Conservation (phyloP, 2,329 filamentous ascomycete genomes). For the Coniosporium tulheliwenetii region DNA sequence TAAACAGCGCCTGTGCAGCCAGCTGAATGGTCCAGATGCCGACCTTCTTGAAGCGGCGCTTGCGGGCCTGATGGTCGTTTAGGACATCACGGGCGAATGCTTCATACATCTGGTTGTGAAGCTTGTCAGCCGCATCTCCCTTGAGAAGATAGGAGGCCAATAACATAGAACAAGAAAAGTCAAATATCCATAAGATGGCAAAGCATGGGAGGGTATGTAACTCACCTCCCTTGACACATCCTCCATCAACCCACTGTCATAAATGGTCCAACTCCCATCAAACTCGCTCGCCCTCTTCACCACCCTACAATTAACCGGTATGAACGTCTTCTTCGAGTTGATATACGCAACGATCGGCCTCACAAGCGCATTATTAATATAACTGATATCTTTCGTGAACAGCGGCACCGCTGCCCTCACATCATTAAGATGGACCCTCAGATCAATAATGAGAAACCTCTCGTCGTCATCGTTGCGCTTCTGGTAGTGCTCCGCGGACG, state of each 20-base stretch:
- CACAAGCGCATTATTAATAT: conserved; percentile 89
- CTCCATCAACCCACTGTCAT: conserved; percentile 85
- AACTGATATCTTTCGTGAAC: conserved; percentile 82
- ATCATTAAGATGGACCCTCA: conserved; percentile 89
- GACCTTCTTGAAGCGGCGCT: conserved; percentile 82
- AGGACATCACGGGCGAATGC: conserved; percentile 86
- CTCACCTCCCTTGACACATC: conserved; percentile 70
- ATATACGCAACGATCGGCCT: conserved; percentile 97
- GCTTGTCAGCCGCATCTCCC: conserved; percentile 1
- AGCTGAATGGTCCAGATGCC: conserved; percentile 92
- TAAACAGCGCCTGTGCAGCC: conserved; percentile 82
- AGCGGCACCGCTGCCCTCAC: conserved; percentile 85
- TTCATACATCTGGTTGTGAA: conserved; percentile 51
- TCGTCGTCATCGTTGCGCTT: conserved; percentile 38
- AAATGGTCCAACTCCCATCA: conserved; percentile 88
- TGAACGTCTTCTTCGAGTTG: conserved; percentile 87
- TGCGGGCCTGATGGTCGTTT: conserved; percentile 64
- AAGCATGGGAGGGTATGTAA: conserved; percentile 1
- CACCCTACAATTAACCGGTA: conserved; percentile 85
- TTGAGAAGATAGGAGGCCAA: no score
- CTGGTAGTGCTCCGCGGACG: conserved; percentile 1
- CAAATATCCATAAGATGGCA: no score
- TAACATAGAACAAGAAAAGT: no score
- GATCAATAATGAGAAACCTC: conserved; percentile 80
- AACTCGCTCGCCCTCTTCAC: conserved; percentile 84